Evolutionary conservation across 768 basidiomycete species (phyloP), one percentile per base, ranked within the genome.

Genomic region (Candolleomyces eurysporus): DNA sequence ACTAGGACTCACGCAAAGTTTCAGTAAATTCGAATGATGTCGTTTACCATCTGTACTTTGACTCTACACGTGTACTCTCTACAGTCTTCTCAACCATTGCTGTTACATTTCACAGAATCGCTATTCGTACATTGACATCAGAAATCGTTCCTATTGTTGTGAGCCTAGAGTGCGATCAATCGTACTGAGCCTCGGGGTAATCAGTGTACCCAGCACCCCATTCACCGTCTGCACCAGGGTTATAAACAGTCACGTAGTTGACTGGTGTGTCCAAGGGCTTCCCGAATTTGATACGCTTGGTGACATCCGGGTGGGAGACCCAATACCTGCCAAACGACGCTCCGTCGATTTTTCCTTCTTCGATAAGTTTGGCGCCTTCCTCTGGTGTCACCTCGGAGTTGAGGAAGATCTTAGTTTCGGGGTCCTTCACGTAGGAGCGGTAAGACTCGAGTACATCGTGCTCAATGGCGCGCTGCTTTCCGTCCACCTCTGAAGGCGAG

Each of bases 261-360:
- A 72, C 69, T 9, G 61, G 32, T 54, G 77, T 77, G 54, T 76
- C 73, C 16, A 78, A 64, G 26, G 75, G 67, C 63, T 73, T 75
- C 5, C 73, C 75, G 30, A 72, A 64, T 58, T 69, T 42, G 11
- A 78, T 65, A 17, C 78, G 74, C 63, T 75, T 73, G 50, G 66
- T 73, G n/a, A 81, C 62, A 64, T 81, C 79, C 0, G 79, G 77
- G 60, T 82, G 79, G 5, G 72, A 68, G 48, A 80, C 71, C 65
- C 68, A 78, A 52, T 68, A 63, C 58, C 74, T 64, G 5, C 80
- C 79, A 50, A 81, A 74, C 52, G 71, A 67, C 7, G 76, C 69
- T 1, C 69, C 79, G 53, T 79, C 78, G 21, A 74, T 67, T 46
- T 76, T 73, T 1, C 75, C 72, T 2, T 66, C 63, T 2, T 69